These are phyloP conservation scores for Paragyromitra xinjiangensis DNA, from an alignment of 495 filamentous ascomycete genomes.

Conservation along the genomic window DNA sequence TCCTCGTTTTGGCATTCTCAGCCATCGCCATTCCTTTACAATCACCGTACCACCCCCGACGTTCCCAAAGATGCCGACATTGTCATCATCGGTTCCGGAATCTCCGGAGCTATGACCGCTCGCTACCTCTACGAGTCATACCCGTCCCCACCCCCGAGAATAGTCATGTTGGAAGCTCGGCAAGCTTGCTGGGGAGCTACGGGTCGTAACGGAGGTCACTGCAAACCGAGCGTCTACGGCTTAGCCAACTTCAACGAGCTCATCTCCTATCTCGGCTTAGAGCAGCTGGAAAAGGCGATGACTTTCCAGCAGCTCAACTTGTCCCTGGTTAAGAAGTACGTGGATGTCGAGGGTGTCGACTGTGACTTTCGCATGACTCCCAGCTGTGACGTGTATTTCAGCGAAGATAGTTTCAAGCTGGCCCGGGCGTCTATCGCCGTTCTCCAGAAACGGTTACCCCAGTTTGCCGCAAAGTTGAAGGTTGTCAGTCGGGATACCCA, in stretches of 20 bases:
- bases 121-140: constrained; percentile 51
- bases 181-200: constrained; percentile 84
- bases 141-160: constrained; percentile 55
- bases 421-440: constrained; percentile 61
- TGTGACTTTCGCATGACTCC: constrained; percentile 69
- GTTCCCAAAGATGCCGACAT: constrained; percentile 70
- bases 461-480: constrained; percentile 60
- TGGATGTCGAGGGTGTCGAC: constrained; percentile 64
- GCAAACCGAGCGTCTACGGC: constrained; percentile 70
- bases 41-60: constrained; percentile 68
- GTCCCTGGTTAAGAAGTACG: constrained; percentile 63
- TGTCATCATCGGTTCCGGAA: constrained; percentile 65
- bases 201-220: constrained; percentile 82
- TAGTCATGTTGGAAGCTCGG: constrained; percentile 81
- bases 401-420: constrained; percentile 61
- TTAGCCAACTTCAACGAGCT: constrained; percentile 42
- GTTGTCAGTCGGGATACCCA: constrained; percentile 54
- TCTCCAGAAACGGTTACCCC: constrained; percentile 64
- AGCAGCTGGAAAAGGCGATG: constrained; percentile 47
- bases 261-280: constrained; percentile 62
- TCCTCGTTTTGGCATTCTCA: constrained; percentile 78
- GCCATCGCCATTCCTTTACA: constrained; percentile 65
- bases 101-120: constrained; percentile 55
- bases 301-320: constrained; percentile 72
- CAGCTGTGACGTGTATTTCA: constrained; percentile 67